These are phyloP conservation scores for Platanthera zijinensis DNA, from an alignment of 106 monocot genomes.

Conservation along the genomic window DNA sequence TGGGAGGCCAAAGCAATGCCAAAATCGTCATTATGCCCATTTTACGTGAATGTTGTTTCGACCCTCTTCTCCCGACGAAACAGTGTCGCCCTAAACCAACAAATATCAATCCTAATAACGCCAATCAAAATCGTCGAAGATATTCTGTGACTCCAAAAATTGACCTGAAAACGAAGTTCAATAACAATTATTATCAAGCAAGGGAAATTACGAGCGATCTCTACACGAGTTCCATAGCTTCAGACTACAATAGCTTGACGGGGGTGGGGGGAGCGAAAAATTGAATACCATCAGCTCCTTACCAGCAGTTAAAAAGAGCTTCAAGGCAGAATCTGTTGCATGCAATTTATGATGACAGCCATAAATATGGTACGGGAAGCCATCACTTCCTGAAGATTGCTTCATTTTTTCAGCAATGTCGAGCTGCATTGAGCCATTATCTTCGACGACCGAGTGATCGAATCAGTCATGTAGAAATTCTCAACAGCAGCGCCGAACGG, in stretches of 20 bases:
- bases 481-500: constrained; percentile 55
- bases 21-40: no score
- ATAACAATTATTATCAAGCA: no score
- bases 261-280: not conserved
- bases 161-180: no score
- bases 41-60: no score
- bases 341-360: constrained; percentile 7
- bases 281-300: not conserved
- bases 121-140: no score
- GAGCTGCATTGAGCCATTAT: constrained; percentile 98
- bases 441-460: constrained; percentile 93
- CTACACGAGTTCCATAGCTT: not conserved
- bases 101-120: no score
- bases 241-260: not conserved
- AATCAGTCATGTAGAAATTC: constrained; percentile 97
- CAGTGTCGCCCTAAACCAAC: no score
- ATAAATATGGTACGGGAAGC: not conserved
- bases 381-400: not conserved
- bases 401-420: constrained; percentile 57
- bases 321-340: not conserved
- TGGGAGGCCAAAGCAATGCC: no score
- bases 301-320: not conserved
- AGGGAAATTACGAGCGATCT: no score
- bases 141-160: no score
- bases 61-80: no score